Evolutionary conservation across 768 basidiomycete species (phyloP), one percentile per base, ranked within the genome.

Genomic region (Lactarius deliciosus): DNA sequence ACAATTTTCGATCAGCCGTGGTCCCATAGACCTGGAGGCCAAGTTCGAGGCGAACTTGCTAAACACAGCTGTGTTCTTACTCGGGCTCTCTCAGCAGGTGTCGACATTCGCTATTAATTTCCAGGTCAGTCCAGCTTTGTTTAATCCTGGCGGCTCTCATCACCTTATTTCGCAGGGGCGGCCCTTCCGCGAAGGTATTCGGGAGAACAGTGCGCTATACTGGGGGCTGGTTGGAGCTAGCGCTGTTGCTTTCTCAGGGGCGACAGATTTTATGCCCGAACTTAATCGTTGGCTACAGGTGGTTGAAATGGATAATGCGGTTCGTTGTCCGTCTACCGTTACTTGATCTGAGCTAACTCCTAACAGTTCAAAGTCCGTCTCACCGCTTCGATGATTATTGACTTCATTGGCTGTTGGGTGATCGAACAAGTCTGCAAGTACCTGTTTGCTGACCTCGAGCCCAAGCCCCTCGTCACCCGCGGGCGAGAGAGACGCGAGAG

Each of bases 21-120:
- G 91, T 2, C 79, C 81, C 2, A 91, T 98, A 67, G 95, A 98
- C 75, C 80, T 99, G 43, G 96, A 98, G 61, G 96, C 96, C 62
- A 96, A 97, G 75, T 99, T 97, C 72, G 93, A 94, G 75, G 96
- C 97, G 0, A 92, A 88, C 70, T 79, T 99, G 57, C 81, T 99
- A 65, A 99, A 98, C 81, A 96, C 96, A 2, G 94, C 95, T 50
- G 96, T 99, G 73, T 99, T 96, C 79, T 86, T 98, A 34, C 83
- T 99, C 60, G 91, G 96, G 61, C 83, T 98, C 43, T 96, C 93
- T 2, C 96, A 99, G 75, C 97, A 99, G 76, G 96, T 99, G 2
- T 98, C 96, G 8, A 98, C 97, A 0, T 98, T 99, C 73, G 89
- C 95, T 4, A 94, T 98, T 80, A 99, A 99, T 80, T 99, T 96